Base-by-base conservation (phyloP, 345 rosid species). In the Eucalyptus polybractea region DNA sequence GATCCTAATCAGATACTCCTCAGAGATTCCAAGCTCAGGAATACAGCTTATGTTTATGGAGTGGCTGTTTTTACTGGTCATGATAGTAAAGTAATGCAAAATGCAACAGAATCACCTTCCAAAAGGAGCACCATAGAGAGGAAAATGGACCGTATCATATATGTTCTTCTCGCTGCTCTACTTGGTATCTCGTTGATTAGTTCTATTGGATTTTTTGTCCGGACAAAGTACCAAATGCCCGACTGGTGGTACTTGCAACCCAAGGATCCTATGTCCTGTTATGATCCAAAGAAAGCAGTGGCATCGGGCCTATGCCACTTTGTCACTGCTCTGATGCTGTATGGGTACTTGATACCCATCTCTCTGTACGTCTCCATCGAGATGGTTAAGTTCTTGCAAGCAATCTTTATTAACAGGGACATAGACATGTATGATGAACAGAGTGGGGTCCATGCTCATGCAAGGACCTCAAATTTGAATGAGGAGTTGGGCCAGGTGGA, bases 401-500 rank as follows among this genome's bases (percentile, higher is more conserved):
- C 99, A 88, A 91, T 92, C 90, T 98, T 98, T 90, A 98, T 98
- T 67, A 96, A 97, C 90, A 95, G 96, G 91, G 99, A 98, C 92
- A 89, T 94, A 44, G 93, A 93, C 5, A 97, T 98, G 99, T 98
- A 94, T 89, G 98, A 97, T 90, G 97, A 96, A 89, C 99, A 95
- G 90, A 94, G 97, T 50, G 99, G 99, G 31, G 96, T 93, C 51
- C 94, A 97, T 88, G 97, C 99, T 44, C 93, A 91, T 81, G 99
- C 99, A 33, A 93, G 99, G 58, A 98, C 99, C 44, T 98, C 99
- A 72, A 98, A 98, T 92, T 93, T 98, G 87, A 98, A 98, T 33
- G 99, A 98, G 92, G 99, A 98, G 94, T 93, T 98, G 93, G 99
- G 99, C 86, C 99, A 96, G 92, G 99, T 98, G 49, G 99, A 96